These are phyloP conservation scores for Neurospora sp. DNA, from an alignment of 2,329 filamentous ascomycete species.

Conservation along the genomic window DNA sequence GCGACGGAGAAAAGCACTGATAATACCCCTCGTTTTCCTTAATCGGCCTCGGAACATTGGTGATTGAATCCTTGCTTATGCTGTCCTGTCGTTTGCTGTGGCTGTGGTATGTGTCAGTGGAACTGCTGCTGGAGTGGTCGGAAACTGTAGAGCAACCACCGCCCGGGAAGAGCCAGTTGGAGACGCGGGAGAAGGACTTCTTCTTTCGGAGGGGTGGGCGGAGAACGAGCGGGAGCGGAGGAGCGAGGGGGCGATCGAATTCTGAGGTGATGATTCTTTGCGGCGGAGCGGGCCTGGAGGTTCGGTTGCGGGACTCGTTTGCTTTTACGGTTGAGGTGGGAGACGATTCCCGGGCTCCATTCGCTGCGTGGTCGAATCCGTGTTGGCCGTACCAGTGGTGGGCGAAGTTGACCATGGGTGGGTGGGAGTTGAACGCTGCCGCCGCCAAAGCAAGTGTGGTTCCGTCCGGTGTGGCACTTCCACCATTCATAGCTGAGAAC, in stretches of 20 bases:
- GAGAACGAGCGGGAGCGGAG: slow-evolving; percentile 47
- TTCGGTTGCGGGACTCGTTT: slow-evolving; percentile 3
- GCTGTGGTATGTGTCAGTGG: slow-evolving; percentile 8
- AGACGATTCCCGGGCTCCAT: not conserved
- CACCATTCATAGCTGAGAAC: slow-evolving; percentile 17
- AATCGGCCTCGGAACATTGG: slow-evolving; percentile 44
- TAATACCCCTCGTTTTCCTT: slow-evolving; percentile 47
- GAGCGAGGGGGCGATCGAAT: slow-evolving; percentile 35
- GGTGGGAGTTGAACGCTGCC: slow-evolving; percentile 20
- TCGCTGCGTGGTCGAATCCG: not conserved
- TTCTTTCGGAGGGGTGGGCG: slow-evolving; percentile 54
- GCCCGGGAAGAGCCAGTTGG: slow-evolving; percentile 45
- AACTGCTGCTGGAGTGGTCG: slow-evolving; percentile 17
- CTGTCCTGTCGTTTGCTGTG: slow-evolving; percentile 15
- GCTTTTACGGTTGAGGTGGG: not conserved
- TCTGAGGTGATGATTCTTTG: slow-evolving; percentile 7
- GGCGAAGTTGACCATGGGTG: slow-evolving; percentile 5
- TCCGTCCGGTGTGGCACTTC: slow-evolving; percentile 5
- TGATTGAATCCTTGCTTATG: slow-evolving; percentile 39
- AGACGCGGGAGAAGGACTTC: slow-evolving; percentile 55
- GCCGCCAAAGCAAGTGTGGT: slow-evolving; percentile 11
- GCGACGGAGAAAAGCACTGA: slow-evolving; percentile 37
- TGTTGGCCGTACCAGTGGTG: not conserved
- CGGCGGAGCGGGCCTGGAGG: slow-evolving; percentile 11
- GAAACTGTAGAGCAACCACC: slow-evolving; percentile 11